Percentiles rank a stretch among this genome's conserved stretches.
These are phyloP conservation scores for Termitomyces titanicus DNA, from an alignment of 768 basidiomycete genomes.

Conservation along the genomic window DNA sequence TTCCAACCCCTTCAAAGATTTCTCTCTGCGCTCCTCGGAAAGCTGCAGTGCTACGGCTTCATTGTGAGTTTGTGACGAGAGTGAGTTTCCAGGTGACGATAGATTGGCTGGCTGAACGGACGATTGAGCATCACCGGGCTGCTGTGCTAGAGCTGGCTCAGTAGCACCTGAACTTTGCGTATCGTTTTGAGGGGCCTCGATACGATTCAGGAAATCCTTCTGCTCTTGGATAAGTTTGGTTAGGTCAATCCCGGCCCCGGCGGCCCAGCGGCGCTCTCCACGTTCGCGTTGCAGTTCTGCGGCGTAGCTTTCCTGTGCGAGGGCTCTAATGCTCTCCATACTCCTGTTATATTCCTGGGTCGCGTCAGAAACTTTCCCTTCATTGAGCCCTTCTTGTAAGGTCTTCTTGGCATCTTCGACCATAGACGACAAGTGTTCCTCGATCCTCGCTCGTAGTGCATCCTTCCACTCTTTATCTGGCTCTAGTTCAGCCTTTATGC, in stretches of 20 bases:
- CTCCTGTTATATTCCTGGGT: slow-evolving; percentile 33
- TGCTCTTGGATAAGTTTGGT: slow-evolving; percentile 27
- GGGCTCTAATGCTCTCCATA: slow-evolving; percentile 38
- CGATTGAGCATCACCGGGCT: background rate
- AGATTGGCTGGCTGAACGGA: background rate
- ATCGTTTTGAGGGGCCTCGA: slow-evolving; percentile 22
- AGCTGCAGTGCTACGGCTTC: background rate
- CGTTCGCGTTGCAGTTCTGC: slow-evolving; percentile 44
- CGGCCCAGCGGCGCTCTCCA: slow-evolving; percentile 45
- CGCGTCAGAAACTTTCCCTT: slow-evolving; percentile 29
- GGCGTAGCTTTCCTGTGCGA: slow-evolving; percentile 46
- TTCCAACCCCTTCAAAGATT: background rate
- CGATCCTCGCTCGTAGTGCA: slow-evolving; percentile 43
- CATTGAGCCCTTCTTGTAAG: slow-evolving; percentile 46
- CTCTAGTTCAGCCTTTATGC: slow-evolving; percentile 36
- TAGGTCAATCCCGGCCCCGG: slow-evolving; percentile 21
- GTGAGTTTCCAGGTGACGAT: background rate
- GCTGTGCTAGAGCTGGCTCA: slow-evolving; percentile 1
- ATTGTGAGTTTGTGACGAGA: background rate
- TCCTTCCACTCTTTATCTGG: slow-evolving; percentile 57
- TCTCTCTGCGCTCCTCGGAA: slow-evolving; percentile 3
- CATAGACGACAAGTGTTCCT: slow-evolving; percentile 36
- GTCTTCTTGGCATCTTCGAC: slow-evolving; percentile 64
- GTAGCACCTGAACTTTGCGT: slow-evolving; percentile 2
- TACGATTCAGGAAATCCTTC: slow-evolving; percentile 45